Evolutionary conservation across 352 stramenopile genomes (phyloP).

Genomic region (Phytopythium chamaehyphon): DNA sequence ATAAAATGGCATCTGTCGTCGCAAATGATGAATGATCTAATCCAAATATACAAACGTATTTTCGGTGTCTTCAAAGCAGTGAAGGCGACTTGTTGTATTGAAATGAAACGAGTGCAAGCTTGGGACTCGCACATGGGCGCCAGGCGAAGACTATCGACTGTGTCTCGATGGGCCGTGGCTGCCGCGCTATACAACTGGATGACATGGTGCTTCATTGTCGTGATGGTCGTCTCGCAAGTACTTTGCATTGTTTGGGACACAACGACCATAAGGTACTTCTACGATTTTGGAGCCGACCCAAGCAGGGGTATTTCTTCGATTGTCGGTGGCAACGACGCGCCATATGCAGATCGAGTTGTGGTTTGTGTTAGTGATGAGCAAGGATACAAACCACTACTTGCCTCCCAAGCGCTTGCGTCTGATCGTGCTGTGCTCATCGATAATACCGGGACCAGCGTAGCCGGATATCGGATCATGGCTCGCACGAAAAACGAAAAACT

Average conservation of each 20-base stretch:
- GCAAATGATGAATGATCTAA: no score
- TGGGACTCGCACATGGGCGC: background rate
- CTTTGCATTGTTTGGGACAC: conserved; percentile 19
- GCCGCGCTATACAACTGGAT: conserved; percentile 18
- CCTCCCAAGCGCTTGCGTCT: conserved; percentile 13
- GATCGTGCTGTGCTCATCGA: background rate
- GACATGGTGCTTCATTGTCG: conserved; percentile 17
- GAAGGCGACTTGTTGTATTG: no score
- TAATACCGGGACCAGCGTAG: conserved; percentile 4
- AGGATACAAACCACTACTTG: conserved; percentile 15
- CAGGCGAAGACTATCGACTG: background rate
- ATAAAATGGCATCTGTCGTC: no score
- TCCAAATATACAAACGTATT: no score
- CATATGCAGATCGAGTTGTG: conserved; percentile 27
- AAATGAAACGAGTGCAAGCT: background rate
- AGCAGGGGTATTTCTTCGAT: conserved; percentile 7
- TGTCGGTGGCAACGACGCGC: conserved; percentile 28
- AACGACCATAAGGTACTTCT: background rate
- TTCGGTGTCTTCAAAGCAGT: no score
- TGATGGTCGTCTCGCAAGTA: conserved; percentile 24
- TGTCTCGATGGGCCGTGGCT: background rate
- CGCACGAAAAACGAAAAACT: conserved; percentile 1
- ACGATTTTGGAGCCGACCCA: conserved; percentile 6
- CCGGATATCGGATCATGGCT: conserved; percentile 24
- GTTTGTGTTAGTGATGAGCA: conserved; percentile 18